Base-by-base conservation (phyloP, 768 basidiomycete genomes). In the Gelatoporia subvermispora region DNA sequence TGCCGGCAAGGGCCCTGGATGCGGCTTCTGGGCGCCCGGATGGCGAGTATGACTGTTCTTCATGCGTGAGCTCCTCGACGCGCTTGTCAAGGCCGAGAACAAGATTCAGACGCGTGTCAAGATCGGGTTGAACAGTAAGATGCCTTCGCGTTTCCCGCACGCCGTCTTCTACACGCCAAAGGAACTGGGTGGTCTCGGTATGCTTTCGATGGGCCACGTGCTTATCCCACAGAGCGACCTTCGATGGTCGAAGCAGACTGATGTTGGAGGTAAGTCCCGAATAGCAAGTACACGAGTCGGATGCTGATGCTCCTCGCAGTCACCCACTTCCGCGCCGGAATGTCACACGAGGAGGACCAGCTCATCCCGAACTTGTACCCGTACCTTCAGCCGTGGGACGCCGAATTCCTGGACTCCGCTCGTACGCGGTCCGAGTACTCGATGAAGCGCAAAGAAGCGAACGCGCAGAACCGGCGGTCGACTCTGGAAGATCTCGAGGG, bases 31-130 rank as follows among this genome's bases (percentile, higher is more conserved):
- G 96, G 93, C 94, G 42, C 96, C 96, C 28, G 96, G 96, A 34
- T 99, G 96, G 96, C 80, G 96, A 48, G 96, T 99, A 17, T 99
- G 96, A 96, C 70, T 99, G 48, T 99, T 98, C 76, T 99, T 99
- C 78, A 89, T 99, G 85, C 84, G 96, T 60, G 95, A 98, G 67
- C 75, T 99, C 17, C 79, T 99, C 42, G 96, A 98, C 64, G 81
- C 93, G 0, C 76, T 98, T 35, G 96, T 99, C 62, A 99, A 99
- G 70, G 93, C 94, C 2, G 95, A 99, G 73, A 97, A 97, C 80
- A 98, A 98, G 76, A 95, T 98, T 41, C 96, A 99, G 69, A 97
- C 94, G 3, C 91, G 96, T 70, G 95, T 99, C 61, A 98, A 98
- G 78, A 97, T 99, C 53, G 96, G 95, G n/a, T 64, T 96, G 58